These are phyloP conservation scores for Parastagonospora nodorum DNA, from an alignment of 2,329 filamentous ascomycete genomes.

Conservation along the genomic window DNA sequence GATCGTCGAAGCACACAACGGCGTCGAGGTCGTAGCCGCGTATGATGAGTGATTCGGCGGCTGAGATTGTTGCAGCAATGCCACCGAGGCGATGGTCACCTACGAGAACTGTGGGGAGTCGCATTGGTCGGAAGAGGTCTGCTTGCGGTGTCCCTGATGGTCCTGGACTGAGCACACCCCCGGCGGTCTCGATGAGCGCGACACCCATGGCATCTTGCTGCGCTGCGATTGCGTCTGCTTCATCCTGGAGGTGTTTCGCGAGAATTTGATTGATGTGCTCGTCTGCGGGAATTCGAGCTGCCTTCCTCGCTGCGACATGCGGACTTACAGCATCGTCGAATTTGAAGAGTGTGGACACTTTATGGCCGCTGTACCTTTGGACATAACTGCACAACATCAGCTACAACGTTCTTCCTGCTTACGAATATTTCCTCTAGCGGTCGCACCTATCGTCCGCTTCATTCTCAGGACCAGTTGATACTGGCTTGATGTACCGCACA, in stretches of 20 bases:
- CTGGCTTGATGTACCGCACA: constrained; percentile 75
- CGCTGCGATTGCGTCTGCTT: constrained; percentile 8
- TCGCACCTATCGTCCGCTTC: constrained; percentile 72
- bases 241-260: constrained; percentile 16
- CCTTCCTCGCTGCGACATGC: constrained; percentile 67
- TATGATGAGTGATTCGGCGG: constrained; percentile 77
- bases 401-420: too few species aligned
- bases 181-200: constrained; percentile 79
- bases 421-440: too few species aligned
- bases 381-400: constrained; percentile 61
- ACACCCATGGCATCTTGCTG: constrained; percentile 15
- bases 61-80: constrained; percentile 79
- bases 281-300: constrained; percentile 27
- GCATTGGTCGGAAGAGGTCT: constrained; percentile 74
- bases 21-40: constrained; percentile 77
- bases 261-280: constrained; percentile 26
- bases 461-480: constrained; percentile 73
- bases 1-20: constrained; percentile 69
- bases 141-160: constrained; percentile 78
- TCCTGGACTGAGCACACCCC: constrained; percentile 78
- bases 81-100: constrained; percentile 78
- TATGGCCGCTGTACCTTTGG: constrained; percentile 59
- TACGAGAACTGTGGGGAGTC: constrained; percentile 74
- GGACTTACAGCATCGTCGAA: constrained; percentile 78
- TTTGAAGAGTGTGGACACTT: constrained; percentile 68